Evolutionary conservation across 495 filamentous ascomycete species (phyloP).

Genomic region (Penicillium angulare): DNA sequence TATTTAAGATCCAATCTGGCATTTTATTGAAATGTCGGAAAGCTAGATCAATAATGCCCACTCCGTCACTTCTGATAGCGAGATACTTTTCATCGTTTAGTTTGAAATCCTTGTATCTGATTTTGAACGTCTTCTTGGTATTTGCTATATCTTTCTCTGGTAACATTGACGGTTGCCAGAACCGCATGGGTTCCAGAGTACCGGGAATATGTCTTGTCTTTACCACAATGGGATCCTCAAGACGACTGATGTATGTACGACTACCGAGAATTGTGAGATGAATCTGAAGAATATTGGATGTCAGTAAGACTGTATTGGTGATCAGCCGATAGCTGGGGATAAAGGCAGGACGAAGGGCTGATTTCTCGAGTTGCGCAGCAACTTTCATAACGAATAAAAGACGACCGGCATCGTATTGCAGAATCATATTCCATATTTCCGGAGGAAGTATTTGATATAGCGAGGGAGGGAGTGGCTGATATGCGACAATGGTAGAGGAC

Average conservation of each 20-base stretch:
- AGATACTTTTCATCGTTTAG: not conserved
- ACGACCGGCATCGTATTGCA: not conserved
- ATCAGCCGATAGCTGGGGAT: not conserved
- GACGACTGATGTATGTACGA: not conserved
- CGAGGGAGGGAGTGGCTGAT: too few species aligned
- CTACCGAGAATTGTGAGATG: not conserved
- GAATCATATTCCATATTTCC: not conserved
- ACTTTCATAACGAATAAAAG: not conserved
- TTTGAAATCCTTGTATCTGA: not conserved
- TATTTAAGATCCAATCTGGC: not conserved
- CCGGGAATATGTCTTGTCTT: too few species aligned
- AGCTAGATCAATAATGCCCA: not conserved
- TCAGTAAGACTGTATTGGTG: not conserved
- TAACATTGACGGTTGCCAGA: not conserved
- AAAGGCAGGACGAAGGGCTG: not conserved
- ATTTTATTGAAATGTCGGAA: not conserved
- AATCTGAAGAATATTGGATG: not conserved
- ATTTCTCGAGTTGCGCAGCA: not conserved
- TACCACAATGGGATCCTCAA: not conserved
- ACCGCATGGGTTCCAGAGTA: not conserved
- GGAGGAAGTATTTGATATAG: not conserved
- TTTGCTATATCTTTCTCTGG: not conserved
- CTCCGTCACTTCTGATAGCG: not conserved
- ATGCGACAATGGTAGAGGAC: not conserved
- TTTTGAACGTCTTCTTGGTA: not conserved